Conservation (phyloP, 768 basidiomycete species). For the Tephrocybe rancida region DNA sequence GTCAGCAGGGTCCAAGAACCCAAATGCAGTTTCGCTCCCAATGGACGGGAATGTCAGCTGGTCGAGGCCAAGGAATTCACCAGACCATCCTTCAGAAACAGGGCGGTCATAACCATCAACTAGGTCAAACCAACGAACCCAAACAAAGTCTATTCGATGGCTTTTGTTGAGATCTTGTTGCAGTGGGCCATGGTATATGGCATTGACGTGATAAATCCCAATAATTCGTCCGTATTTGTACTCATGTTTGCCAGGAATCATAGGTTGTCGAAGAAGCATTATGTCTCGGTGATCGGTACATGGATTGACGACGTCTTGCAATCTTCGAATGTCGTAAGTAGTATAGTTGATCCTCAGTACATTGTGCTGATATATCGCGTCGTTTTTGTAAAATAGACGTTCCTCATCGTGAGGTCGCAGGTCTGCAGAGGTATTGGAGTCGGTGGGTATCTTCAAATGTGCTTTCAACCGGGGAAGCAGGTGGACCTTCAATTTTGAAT, state of each 20-base stretch:
- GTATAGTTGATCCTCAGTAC: not conserved
- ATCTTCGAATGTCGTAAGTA: no score
- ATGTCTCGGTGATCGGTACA: no score
- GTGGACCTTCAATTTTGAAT: not conserved
- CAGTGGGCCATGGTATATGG: not conserved
- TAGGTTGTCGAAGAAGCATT: not conserved
- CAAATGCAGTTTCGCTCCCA: no score
- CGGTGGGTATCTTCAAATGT: not conserved
- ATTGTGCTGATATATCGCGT: not conserved
- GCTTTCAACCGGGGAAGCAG: constrained; percentile 1
- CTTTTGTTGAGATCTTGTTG: no score
- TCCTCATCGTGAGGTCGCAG: not conserved
- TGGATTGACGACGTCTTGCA: not conserved
- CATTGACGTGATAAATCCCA: constrained; percentile 2
- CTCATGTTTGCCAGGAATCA: not conserved
- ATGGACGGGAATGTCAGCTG: not conserved
- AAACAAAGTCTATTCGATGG: not conserved
- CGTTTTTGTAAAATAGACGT: not conserved
- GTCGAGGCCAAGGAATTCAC: not conserved
- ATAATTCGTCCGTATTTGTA: not conserved
- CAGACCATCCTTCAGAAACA: not conserved
- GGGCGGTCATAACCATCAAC: not conserved
- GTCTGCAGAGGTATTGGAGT: not conserved
- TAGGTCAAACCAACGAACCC: not conserved
- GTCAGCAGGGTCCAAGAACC: no score